A percentile compares a stretch with the other conserved stretches of the same genome.
These are phyloP conservation scores for Penicillium pulvis DNA, from an alignment of 495 filamentous ascomycete species.

Conservation along the genomic window DNA sequence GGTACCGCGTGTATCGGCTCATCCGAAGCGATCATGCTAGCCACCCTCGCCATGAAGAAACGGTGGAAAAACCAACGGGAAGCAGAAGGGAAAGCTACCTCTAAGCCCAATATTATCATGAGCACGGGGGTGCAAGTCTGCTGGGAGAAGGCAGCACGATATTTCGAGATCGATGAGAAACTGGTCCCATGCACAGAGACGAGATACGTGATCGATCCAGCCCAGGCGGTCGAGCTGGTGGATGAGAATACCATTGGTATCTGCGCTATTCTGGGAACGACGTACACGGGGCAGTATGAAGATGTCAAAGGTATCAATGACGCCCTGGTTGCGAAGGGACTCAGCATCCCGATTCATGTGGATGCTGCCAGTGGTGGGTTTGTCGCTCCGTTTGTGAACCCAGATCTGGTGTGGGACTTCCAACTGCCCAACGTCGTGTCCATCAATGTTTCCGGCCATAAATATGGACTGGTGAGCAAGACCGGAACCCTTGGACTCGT, in stretches of 20 bases:
- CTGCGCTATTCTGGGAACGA: conserved; percentile 80
- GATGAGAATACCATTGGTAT: conserved; percentile 95
- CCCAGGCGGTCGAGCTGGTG: conserved; percentile 72
- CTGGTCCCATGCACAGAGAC: conserved; percentile 78
- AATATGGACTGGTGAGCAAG: conserved; percentile 59
- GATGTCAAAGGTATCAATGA: conserved; percentile 86
- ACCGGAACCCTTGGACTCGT: too few species aligned
- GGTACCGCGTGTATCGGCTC: conserved; percentile 85
- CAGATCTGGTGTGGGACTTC: conserved; percentile 82
- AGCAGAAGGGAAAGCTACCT: conserved; percentile 67
- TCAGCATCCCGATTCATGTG: conserved; percentile 83
- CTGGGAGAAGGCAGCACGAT: conserved; percentile 90
- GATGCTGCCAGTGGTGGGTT: conserved; percentile 89
- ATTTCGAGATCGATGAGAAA: conserved; percentile 88
- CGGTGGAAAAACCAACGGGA: conserved; percentile 80
- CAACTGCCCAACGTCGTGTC: conserved; percentile 79
- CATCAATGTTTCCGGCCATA: conserved; percentile 91
- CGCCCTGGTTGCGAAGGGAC: conserved; percentile 62
- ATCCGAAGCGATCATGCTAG: conserved; percentile 89
- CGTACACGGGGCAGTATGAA: conserved; percentile 91
- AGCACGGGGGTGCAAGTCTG: conserved; percentile 87
- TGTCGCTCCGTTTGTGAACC: conserved; percentile 77
- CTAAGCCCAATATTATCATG: conserved; percentile 85
- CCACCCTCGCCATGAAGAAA: conserved; percentile 87
- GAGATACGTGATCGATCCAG: conserved; percentile 82